phyloP scores from a whole-genome alignment of 2,329 filamentous ascomycete genomes.

The Sporothrix globosa region DNA sequence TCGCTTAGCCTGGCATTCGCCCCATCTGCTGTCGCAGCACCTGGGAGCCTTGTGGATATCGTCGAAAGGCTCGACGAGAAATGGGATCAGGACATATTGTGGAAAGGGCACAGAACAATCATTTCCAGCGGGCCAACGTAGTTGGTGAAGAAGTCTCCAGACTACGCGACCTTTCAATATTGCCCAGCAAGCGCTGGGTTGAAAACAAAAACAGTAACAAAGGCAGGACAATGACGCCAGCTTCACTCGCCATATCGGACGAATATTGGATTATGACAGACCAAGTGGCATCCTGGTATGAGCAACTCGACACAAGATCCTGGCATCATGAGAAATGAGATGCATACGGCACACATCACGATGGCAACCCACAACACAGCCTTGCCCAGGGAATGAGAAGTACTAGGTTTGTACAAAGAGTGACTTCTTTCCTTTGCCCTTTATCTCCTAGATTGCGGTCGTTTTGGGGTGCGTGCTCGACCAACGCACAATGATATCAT shows the following conservation, averaged over 20 bases:
- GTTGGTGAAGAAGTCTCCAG: no score
- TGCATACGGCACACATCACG: neutral
- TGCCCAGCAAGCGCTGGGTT: neutral
- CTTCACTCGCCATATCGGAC: neutral
- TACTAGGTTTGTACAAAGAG: neutral
- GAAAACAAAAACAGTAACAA: neutral
- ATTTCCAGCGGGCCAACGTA: no score
- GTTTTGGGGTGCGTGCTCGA: neutral
- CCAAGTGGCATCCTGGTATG: no score
- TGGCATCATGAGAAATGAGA: neutral
- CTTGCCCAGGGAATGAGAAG: no score
- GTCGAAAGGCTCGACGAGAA: no score
- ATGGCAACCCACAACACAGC: neutral
- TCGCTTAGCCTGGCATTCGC: neutral
- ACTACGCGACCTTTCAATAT: neutral
- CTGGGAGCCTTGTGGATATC: constrained; percentile 4
- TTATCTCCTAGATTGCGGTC: no score
- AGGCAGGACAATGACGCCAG: neutral
- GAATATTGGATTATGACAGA: neutral
- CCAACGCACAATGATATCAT: constrained; percentile 16
- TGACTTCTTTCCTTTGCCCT: neutral
- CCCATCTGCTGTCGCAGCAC: constrained; percentile 5
- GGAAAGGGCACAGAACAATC: neutral
- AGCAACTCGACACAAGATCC: neutral
- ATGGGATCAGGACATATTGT: no score